Conservation (phyloP, 805 yeast species). For the Candida wancherniae region DNA sequence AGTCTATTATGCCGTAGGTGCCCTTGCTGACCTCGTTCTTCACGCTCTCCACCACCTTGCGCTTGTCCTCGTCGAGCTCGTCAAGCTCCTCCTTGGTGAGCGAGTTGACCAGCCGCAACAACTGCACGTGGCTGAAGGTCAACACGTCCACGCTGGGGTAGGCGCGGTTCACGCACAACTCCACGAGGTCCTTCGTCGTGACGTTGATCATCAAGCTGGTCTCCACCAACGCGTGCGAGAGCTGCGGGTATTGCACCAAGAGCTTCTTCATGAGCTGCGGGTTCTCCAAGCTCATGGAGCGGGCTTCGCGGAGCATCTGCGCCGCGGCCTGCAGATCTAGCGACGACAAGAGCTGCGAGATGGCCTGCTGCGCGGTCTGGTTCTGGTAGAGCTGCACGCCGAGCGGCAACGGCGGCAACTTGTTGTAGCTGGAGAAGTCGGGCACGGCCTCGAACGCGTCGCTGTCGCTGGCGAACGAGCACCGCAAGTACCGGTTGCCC, state of each 20-base stretch:
- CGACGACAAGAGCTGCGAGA: constrained; percentile 38
- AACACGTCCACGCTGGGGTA: constrained; percentile 26
- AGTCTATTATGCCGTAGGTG: constrained; percentile 20
- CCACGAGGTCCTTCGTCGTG: constrained; percentile 32
- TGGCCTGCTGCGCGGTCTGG: constrained; percentile 36
- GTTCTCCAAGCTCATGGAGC: constrained; percentile 30
- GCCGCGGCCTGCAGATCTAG: constrained; percentile 45
- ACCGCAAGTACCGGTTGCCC: constrained; percentile 67
- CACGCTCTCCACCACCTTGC: constrained; percentile 14
- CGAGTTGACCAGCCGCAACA: constrained; percentile 26
- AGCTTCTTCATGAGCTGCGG: constrained; percentile 57
- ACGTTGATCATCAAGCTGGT: constrained; percentile 40
- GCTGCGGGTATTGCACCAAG: constrained; percentile 70
- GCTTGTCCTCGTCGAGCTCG: constrained; percentile 22
- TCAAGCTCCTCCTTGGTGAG: constrained; percentile 28
- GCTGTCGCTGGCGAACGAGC: constrained; percentile 63
- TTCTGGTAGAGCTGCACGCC: constrained; percentile 39
- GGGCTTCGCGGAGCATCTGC: constrained; percentile 40
- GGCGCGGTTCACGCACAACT: constrained; percentile 32
- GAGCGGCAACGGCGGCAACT: constrained; percentile 37
- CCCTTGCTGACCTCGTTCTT: constrained; percentile 21
- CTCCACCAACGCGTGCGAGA: constrained; percentile 79
- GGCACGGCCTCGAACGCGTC: constrained; percentile 16
- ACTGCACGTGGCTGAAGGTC: constrained; percentile 29
- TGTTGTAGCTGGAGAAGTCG: constrained; percentile 20